Base-by-base conservation (phyloP, 2,329 filamentous ascomycete genomes). In the Talaromyces sp. region DNA sequence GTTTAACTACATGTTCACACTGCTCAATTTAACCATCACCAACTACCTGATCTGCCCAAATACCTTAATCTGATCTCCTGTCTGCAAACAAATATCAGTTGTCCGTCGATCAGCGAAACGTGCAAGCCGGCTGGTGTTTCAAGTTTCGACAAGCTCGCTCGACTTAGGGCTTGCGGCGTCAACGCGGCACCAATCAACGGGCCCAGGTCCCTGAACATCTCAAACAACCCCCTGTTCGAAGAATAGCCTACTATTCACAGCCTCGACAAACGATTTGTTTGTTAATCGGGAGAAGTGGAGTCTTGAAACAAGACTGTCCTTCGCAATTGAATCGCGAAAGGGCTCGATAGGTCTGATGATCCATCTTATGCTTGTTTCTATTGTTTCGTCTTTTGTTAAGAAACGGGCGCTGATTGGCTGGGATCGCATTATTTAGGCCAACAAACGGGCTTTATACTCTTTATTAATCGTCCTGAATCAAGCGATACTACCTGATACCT, bases 81-180 rank as follows among this genome's bases (percentile, higher is more conserved):
- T 9, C 39, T 50, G 35, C 33, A 47, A 22, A 27, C 22, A 31
- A 54, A 10, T 31, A 31, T 37, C 59, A 37, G 9, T 19, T 27
- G 17, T 52, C 19, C 52, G 19, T 54, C 50, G 31, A 54, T 54
- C 50, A 54, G 31, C 17, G 27, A 33, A n/a, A 52, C 49, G 49
- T 52, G 49, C 27, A 33, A 43, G 22, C 60, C 33, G 35, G 2
- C 25, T 56, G 49, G 49, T 45, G 61, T 62, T 62, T 62, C 61
- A 62, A 33, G 49, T 62, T 62, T 62, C 60, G 60, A 56, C 60
- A 49, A 52, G 22, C 22, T 45, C 17, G 33, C 37, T 62, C 43
- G 45, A 37, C 33, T 61, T 56, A 57, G 61, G 61, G 49, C 61
- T 56, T 37, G 25, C 37, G 50, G 35, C 61, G n/a, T 33, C 61